phyloP scores from a whole-genome alignment of 805 yeast genomes.

The Metschnikowia henanensis region DNA sequence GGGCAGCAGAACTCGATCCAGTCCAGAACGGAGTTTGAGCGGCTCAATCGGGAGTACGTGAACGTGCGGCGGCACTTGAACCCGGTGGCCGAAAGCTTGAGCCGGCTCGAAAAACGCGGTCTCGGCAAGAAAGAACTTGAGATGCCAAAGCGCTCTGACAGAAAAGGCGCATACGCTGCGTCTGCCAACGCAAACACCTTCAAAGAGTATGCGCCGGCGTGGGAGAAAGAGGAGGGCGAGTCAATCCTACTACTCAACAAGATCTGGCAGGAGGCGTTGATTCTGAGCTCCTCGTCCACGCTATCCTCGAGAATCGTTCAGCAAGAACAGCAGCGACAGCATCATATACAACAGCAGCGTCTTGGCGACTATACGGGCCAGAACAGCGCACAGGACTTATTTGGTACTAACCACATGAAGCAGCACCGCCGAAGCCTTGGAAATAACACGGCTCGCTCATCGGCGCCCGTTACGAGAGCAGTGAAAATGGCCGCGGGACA shows the following conservation, averaged over 20 bases:
- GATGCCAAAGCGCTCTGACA: conserved; percentile 23
- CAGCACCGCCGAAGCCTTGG: conserved; percentile 5
- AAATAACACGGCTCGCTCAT: neutral
- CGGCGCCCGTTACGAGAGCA: conserved; percentile 35
- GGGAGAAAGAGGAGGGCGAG: conserved; percentile 33
- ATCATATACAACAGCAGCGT: conserved; percentile 7
- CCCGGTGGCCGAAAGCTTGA: conserved; percentile 65
- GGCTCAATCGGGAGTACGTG: conserved; percentile 70
- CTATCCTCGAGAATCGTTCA: conserved; percentile 12
- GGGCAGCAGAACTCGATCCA: conserved; percentile 51
- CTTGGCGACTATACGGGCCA: conserved; percentile 4
- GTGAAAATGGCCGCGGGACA: conserved; percentile 30
- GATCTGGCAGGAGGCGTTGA: conserved; percentile 43
- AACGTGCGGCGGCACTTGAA: conserved; percentile 68
- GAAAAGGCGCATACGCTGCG: conserved; percentile 10
- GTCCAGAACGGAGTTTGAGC: conserved; percentile 73
- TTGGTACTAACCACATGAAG: conserved; percentile 8
- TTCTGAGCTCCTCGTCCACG: conserved; percentile 18
- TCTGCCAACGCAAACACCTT: conserved; percentile 30
- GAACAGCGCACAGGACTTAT: conserved; percentile 4
- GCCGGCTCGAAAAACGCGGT: conserved; percentile 41
- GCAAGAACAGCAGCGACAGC: conserved; percentile 13
- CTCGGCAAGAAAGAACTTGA: conserved; percentile 21
- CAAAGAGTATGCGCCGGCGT: conserved; percentile 33
- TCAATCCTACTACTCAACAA: conserved; percentile 24